Percentiles rank a stretch among this genome's conserved stretches.
Evolutionary conservation across 1,139 yeast genomes (phyloP).

Genomic region (Nadsonia starkeyi-henricii): DNA sequence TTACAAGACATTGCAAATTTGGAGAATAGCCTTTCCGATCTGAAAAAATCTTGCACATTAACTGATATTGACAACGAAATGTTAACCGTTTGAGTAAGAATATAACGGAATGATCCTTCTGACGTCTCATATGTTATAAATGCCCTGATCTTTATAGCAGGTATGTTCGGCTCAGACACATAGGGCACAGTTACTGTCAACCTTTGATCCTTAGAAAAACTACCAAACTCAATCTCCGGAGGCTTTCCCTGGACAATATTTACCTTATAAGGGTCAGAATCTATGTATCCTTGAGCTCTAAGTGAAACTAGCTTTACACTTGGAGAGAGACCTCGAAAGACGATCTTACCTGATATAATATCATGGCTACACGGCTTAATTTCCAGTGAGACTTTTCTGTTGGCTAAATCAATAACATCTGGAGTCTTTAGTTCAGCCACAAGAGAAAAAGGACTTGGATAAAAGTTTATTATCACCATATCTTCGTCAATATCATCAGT

Average conservation of each 20-base stretch:
- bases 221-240: not conserved
- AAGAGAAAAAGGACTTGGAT: not conserved
- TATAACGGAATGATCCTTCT: constrained; percentile 5
- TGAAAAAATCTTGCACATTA: constrained; percentile 59
- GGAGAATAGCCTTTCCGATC: constrained; percentile 39
- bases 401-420: constrained; percentile 3
- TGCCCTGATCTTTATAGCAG: not conserved
- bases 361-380: constrained; percentile 3
- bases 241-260: not conserved
- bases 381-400: constrained; percentile 7
- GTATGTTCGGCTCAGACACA: not conserved
- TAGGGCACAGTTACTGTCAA: not conserved
- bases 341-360: constrained; percentile 4
- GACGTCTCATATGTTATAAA: constrained; percentile 7
- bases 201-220: not conserved
- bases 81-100: constrained; percentile 7
- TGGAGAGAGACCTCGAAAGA: constrained; percentile 6
- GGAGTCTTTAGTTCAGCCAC: not conserved
- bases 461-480: not conserved
- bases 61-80: constrained; percentile 38
- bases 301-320: constrained; percentile 9
- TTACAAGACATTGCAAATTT: constrained; percentile 55
- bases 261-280: not conserved
- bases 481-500: not conserved
- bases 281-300: constrained; percentile 5